Evolutionary conservation across 305 asterid genomes (phyloP), one percentile per base, ranked within the genome.

Genomic region (Ilex paraguariensis): DNA sequence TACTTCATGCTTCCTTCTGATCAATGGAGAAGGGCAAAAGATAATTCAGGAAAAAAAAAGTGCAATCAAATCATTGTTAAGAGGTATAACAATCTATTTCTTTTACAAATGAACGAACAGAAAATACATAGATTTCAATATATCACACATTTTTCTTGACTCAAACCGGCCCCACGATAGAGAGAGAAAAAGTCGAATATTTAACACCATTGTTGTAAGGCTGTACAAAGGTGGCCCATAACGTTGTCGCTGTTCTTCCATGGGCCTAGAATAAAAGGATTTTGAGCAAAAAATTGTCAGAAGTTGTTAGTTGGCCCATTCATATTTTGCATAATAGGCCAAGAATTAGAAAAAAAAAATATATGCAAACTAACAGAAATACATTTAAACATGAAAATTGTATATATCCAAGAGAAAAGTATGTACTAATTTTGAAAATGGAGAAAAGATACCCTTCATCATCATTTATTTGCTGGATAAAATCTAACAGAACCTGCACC

Each of bases 171-270:
- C 76, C 95, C 83, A 85, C 56, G 82, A 82, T 66, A 92, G 75
- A 70, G 83, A 69, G 54, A 89, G 65, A 70, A 77, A 79, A 60
- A 87, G 82, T 53, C 92, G 87, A 74, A 93, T 79, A 75, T 71
- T 77, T 45, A 75, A 80, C 66, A 75, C 96, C 99, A 90, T 73
- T 79, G 64, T 87, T 10, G 99, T 87, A 63, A 93, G 96, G 79
- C 85, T 82, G 70, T 93, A 93, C 68, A 93, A 76, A 67, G 96
- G 96, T 56, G 99, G 97, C 60, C 99, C 99, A 81, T 93, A 93
- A 66, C 97, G 81, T 7, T 87, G 84, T 53, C 99, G 84, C 77
- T 93, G 99, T 87, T 93, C 99, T 81, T 93, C 99, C 99, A 93
- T 93, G 69, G 99, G 99, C 86, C 99, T 93, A 73, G n/a, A 14